These are phyloP conservation scores for Klebsormidium nitens DNA, from an alignment of 139 green algal genomes.

Conservation along the genomic window DNA sequence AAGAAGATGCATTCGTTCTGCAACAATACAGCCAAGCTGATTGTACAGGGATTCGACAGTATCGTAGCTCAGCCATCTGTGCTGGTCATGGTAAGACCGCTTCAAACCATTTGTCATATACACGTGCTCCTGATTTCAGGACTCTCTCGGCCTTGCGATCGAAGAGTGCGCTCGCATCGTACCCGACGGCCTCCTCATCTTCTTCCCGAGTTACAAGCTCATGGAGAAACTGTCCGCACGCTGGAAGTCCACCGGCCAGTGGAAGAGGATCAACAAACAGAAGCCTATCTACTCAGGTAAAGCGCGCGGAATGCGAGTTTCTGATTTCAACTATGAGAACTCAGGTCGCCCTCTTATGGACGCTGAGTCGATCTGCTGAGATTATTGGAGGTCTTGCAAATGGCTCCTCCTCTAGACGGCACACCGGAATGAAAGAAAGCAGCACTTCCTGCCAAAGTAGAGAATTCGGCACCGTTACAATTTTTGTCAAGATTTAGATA, in stretches of 20 bases:
- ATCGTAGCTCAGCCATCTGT: too few relatives aligned
- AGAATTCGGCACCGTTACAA: background rate
- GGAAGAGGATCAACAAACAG: conserved; percentile 45
- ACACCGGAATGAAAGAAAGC: background rate
- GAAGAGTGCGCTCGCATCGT: conserved; percentile 43
- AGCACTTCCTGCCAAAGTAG: background rate
- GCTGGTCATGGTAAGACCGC: too few relatives aligned
- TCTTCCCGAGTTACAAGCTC: conserved; percentile 81
- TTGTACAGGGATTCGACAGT: too few relatives aligned
- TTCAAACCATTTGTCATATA: conserved; percentile 12
- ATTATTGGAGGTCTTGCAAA: background rate
- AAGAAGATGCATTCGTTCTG: too few relatives aligned
- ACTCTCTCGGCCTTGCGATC: conserved; percentile 42
- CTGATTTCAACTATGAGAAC: background rate
- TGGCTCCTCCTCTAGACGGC: background rate
- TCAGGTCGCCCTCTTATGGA: background rate
- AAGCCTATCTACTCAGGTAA: conserved; percentile 64
- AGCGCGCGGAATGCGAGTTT: background rate
- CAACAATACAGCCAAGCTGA: too few relatives aligned
- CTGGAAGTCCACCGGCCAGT: conserved; percentile 63
- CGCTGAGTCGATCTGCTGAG: background rate
- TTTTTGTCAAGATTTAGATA: background rate
- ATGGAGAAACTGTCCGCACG: conserved; percentile 63
- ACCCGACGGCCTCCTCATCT: conserved; percentile 87
- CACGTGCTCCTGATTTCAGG: conserved; percentile 12